Evolutionary conservation across 768 basidiomycete genomes (phyloP), one percentile per base, ranked within the genome.

Genomic region (Strobilomyces confusus): DNA sequence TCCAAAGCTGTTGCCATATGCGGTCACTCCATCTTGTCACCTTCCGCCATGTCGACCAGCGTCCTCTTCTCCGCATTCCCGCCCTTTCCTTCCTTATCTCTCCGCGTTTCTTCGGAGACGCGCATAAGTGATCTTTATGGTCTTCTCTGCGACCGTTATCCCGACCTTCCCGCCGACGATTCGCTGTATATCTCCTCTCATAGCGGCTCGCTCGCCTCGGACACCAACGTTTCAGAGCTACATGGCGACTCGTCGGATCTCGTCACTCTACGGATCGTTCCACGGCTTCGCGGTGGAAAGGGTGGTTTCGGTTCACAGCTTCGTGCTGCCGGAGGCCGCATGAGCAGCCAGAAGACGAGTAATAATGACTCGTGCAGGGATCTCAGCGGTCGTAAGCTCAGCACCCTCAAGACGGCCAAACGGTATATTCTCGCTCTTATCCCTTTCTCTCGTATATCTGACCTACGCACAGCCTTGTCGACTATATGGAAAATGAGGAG

Each of bases 281-380:
- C 92, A 0, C 76, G 86, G 23, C 66, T 98, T 8, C 76, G 78
- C 3, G 95, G 95, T 45, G 97, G 97, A 19, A 99, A 98, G 72
- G 95, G 97, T 68, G 97, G 95, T 32, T 98, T 99, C 64, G 97
- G 97, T 4, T 91, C 89, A 17, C 94, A 98, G 75, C 77, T 99
- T 59, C 82, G 97, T 69, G 95, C 97, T 0, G 95, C 95, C 14
- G 97, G 97, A 59, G 95, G 97, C 13, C 82, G 95, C 30, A 99
- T 99, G 97, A 92, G 89, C 65, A 89, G 87, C 61, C 92, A 94
- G 75, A 93, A 93, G 77, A 93, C 92, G 22, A 94, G 79, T 70
- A 95, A 94, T 69, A 94, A 94, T 57, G 95, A 98, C 67, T 91
- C 90, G 9, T 97, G 94, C 68, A 75, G 97, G 44, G 97, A 98